These are phyloP conservation scores for Psilocybe sp. DNA, from an alignment of 768 basidiomycete genomes.

Conservation along the genomic window DNA sequence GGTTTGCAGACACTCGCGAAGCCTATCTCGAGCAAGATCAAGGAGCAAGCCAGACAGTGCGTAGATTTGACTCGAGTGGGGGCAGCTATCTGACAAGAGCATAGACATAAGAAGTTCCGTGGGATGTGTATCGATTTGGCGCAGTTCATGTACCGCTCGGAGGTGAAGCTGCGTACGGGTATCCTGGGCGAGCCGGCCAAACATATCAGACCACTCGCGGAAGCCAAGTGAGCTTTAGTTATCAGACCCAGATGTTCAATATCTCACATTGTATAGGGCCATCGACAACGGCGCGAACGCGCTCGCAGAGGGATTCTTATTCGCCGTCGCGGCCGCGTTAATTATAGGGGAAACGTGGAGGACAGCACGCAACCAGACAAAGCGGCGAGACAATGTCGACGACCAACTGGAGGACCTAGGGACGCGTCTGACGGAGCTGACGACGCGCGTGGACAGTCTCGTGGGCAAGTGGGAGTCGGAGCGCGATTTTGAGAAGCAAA, in stretches of 20 bases:
- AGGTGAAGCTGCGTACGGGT: slow-evolving; percentile 69
- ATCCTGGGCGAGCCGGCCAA: slow-evolving; percentile 76
- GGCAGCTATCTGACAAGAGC: background rate
- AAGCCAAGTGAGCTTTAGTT: slow-evolving; percentile 51
- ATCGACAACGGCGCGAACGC: slow-evolving; percentile 86
- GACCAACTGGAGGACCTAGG: slow-evolving; percentile 65
- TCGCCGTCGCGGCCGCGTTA: slow-evolving; percentile 67
- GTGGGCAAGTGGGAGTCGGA: slow-evolving; percentile 40
- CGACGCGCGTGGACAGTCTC: slow-evolving; percentile 38
- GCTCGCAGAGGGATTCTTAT: slow-evolving; percentile 83
- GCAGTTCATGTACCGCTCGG: slow-evolving; percentile 73
- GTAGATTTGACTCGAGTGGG: slow-evolving; percentile 18
- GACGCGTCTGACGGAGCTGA: slow-evolving; percentile 42
- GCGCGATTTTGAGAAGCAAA: slow-evolving; percentile 38
- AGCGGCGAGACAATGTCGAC: slow-evolving; percentile 69
- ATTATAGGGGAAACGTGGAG: slow-evolving; percentile 81
- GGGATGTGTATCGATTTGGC: slow-evolving; percentile 69
- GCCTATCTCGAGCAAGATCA: slow-evolving; percentile 69
- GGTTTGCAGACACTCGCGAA: slow-evolving; percentile 72
- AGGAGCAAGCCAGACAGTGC: slow-evolving; percentile 71
- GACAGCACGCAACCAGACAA: slow-evolving; percentile 62
- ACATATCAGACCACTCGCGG: slow-evolving; percentile 73
- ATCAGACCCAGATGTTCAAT: background rate
- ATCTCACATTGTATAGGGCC: slow-evolving; percentile 42
- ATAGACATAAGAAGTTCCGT: slow-evolving; percentile 69